Conservation (phyloP, 179 eudicot species). For the Actinidia polygama region DNA sequence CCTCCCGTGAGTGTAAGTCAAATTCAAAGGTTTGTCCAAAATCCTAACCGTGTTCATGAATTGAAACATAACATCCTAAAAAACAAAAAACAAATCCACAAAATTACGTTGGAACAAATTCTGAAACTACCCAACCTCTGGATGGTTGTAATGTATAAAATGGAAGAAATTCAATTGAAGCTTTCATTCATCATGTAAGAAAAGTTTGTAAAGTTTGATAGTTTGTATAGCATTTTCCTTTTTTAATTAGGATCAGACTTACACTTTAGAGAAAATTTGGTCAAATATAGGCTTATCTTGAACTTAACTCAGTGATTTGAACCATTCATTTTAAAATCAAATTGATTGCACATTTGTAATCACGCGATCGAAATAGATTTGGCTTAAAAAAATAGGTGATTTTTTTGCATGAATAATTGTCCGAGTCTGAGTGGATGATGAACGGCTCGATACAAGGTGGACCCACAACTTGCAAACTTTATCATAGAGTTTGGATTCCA, state of each 20-base stretch:
- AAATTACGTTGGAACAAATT: background rate
- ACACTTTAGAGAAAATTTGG: background rate
- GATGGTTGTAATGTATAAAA: background rate
- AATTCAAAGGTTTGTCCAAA: conserved; percentile 54
- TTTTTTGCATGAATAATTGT: too few relatives aligned
- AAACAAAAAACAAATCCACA: background rate
- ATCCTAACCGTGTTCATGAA: conserved; percentile 64
- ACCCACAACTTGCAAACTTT: too few relatives aligned
- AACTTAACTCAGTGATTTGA: background rate
- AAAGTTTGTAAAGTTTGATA: too few relatives aligned
- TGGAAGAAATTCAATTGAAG: background rate
- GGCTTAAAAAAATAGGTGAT: too few relatives aligned
- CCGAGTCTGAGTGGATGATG: too few relatives aligned
- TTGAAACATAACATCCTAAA: conserved; percentile 69
- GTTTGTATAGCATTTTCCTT: background rate
- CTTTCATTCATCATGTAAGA: too few relatives aligned
- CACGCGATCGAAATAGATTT: too few relatives aligned
- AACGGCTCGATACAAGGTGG: too few relatives aligned
- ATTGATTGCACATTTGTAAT: too few relatives aligned
- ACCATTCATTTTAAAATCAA: background rate
- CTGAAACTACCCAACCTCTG: background rate
- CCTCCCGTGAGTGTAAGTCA: conserved; percentile 57
- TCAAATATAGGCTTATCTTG: background rate
- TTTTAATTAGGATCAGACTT: background rate
- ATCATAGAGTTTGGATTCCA: too few relatives aligned